A percentile compares a stretch with the other conserved stretches of the same genome.
Conservation (phyloP, 2,329 filamentous ascomycete genomes). For the Epichloe baconii region DNA sequence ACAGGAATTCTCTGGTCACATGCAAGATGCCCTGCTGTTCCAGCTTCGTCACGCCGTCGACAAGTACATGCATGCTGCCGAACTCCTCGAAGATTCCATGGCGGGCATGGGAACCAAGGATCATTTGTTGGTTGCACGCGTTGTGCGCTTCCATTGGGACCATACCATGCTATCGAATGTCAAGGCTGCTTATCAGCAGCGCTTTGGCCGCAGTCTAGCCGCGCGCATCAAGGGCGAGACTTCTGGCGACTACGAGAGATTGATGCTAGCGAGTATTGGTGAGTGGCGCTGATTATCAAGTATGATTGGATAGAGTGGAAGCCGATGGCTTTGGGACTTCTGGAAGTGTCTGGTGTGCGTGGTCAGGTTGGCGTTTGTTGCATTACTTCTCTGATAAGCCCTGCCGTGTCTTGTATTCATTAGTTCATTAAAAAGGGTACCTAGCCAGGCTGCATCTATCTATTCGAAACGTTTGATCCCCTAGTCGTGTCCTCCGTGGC, state of each 20-base stretch:
- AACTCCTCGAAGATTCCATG: constrained; percentile 78
- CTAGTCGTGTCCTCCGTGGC: too few relatives aligned
- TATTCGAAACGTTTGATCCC: not conserved
- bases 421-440: not conserved
- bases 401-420: not conserved
- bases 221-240: constrained; percentile 69
- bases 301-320: not conserved
- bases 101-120: constrained; percentile 80
- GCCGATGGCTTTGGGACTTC: not conserved
- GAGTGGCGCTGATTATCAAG: constrained; percentile 17
- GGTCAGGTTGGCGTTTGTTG: not conserved
- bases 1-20: constrained; percentile 78
- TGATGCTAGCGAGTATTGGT: constrained; percentile 59
- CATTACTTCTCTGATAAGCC: not conserved
- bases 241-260: constrained; percentile 65
- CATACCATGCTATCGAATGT: constrained; percentile 60
- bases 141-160: constrained; percentile 79
- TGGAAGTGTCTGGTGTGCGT: not conserved
- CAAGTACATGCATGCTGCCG: constrained; percentile 72
- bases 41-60: constrained; percentile 69
- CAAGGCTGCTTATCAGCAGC: constrained; percentile 62
- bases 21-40: constrained; percentile 70
- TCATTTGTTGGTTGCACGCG: constrained; percentile 58
- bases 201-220: constrained; percentile 54
- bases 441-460: not conserved